A percentile compares a stretch with the other conserved stretches of the same genome.
Evolutionary conservation across 768 basidiomycete genomes (phyloP).

Genomic region (Pisolithus albus): DNA sequence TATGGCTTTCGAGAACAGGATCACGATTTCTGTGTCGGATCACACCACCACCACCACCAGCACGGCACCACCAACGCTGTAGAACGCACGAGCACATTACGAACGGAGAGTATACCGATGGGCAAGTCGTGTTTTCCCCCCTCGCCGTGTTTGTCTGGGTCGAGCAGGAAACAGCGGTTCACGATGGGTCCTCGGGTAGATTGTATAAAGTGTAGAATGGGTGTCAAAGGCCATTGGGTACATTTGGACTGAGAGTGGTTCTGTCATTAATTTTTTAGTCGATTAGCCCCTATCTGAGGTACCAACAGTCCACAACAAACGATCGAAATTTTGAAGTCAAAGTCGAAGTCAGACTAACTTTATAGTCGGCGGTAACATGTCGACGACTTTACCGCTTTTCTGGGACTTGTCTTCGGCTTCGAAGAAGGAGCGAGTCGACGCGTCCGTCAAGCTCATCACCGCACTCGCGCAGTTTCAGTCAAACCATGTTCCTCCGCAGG

Average conservation of each 20-base stretch:
- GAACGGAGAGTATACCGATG: not conserved
- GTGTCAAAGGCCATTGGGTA: conserved; percentile 67
- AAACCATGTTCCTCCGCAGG: conserved; percentile 46
- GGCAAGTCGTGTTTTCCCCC: conserved; percentile 2
- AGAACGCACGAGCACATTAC: not conserved
- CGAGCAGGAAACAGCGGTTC: conserved; percentile 40
- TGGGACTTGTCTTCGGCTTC: conserved; percentile 85
- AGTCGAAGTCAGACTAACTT: too few species aligned
- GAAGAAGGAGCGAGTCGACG: conserved; percentile 74
- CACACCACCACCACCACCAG: not conserved
- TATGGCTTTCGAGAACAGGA: not conserved
- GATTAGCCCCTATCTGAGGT: not conserved
- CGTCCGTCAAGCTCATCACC: conserved; percentile 76
- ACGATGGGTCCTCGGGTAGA: conserved; percentile 69
- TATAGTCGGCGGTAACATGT: conserved; percentile 38
- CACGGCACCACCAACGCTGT: not conserved
- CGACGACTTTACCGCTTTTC: conserved; percentile 87
- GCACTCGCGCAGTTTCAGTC: conserved; percentile 83
- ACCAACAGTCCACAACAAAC: conserved; percentile 24
- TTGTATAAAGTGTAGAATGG: conserved; percentile 57
- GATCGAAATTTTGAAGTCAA: conserved; percentile 8
- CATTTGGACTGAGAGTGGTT: conserved; percentile 48
- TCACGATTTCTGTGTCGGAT: not conserved
- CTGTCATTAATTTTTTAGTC: not conserved
- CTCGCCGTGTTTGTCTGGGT: conserved; percentile 9